Evolutionary conservation across 1,284 basidiomycete species (phyloP), one percentile per base, ranked within the genome.

Genomic region (Leccinum pseudoinsigne): DNA sequence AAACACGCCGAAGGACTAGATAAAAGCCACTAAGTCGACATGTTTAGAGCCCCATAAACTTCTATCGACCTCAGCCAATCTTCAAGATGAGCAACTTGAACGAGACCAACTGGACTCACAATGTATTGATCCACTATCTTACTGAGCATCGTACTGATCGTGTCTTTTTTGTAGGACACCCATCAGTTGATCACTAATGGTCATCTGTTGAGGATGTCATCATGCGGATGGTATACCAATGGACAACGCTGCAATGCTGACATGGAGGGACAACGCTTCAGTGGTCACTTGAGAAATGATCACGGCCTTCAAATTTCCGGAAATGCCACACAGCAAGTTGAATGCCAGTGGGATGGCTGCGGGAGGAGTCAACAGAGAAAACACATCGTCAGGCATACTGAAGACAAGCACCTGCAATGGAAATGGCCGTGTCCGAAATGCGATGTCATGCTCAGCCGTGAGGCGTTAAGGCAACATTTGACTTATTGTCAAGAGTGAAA

Each of bases 291-390:
- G 14, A 26, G 26, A 10, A 12, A 2, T 28, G 14, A 2, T 1
- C 12, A 31, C 28, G 28, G 2, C 28, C 28, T n/a, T n/a, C n/a
- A n/a, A n/a, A n/a, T 31, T 31, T 31, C 28, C 28, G 28, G 28
- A 31, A 31, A 31, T 31, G 28, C 28, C 28, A 0, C n/a, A n/a
- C n/a, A n/a, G n/a, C n/a, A n/a, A 28, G 28, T 28, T 31, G 28
- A 31, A 31, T 31, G 28, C 28, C 28, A 31, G 28, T 31, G 28
- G 28, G 28, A 31, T 9, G 1, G 3, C 28, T 31, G 28, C 28
- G 28, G 28, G 28, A 1, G 28, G 0, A 31, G 0, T 31, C 28
- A 3, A 2, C 0, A 31, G 28, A 31, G 28, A 31, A 0, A 0
- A 31, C 2, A 0, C 28, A 9, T 31, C 28, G 8, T 31, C 28